These are phyloP conservation scores for Claviceps paspali DNA, from an alignment of 2,329 filamentous ascomycete genomes.

Conservation along the genomic window DNA sequence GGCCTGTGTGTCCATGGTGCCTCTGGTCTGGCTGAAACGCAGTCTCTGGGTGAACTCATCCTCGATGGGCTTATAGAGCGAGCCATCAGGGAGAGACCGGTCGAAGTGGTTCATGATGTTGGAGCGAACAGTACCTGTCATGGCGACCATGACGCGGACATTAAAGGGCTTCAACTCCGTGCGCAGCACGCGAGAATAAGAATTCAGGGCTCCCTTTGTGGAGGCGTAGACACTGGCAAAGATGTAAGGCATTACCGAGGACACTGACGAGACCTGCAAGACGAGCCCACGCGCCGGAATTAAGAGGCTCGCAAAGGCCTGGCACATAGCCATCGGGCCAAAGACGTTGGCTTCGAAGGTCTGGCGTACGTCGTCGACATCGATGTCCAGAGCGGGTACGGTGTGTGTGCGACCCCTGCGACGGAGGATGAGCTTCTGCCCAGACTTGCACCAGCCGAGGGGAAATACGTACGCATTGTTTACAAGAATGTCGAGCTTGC, in stretches of 20 bases:
- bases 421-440: background rate
- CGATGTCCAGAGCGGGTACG: slow-evolving; percentile 35
- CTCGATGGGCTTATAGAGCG: slow-evolving; percentile 30
- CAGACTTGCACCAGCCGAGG: background rate
- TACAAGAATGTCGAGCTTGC: slow-evolving; percentile 40
- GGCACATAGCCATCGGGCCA: slow-evolving; percentile 38
- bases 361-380: slow-evolving; percentile 34
- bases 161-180: slow-evolving; percentile 37
- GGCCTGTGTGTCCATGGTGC: slow-evolving; percentile 26
- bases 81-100: slow-evolving; percentile 27
- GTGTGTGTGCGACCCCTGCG: slow-evolving; percentile 34
- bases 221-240: slow-evolving; percentile 39
- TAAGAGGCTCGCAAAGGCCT: slow-evolving; percentile 33
- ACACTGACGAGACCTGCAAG: slow-evolving; percentile 39
- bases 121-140: slow-evolving; percentile 37
- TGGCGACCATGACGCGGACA: slow-evolving; percentile 41
- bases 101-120: slow-evolving; percentile 29
- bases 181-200: slow-evolving; percentile 37
- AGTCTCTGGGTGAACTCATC: slow-evolving; percentile 31
- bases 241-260: slow-evolving; percentile 34
- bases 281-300: slow-evolving; percentile 35
- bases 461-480: slow-evolving; percentile 37
- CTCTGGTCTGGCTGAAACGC: slow-evolving; percentile 31
- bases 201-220: slow-evolving; percentile 37
- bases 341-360: slow-evolving; percentile 45